phyloP scores from a whole-genome alignment of 2,329 filamentous ascomycete species.

The Tolypocladium nubicola region DNA sequence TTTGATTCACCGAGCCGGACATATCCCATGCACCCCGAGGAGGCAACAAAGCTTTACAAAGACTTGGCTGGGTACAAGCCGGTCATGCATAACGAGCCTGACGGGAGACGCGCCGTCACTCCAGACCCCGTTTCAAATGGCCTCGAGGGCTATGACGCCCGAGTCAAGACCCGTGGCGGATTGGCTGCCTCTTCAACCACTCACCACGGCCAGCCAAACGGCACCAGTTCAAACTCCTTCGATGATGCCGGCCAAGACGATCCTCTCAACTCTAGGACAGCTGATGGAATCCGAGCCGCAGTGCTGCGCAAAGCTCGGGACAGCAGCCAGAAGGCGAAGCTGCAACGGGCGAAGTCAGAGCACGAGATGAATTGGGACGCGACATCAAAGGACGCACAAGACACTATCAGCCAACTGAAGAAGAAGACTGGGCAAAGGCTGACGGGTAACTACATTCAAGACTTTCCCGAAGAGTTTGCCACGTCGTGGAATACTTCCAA shows the following conservation, averaged over 20 bases:
- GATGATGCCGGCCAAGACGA: conserved; percentile 4
- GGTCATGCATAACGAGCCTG: conserved; percentile 24
- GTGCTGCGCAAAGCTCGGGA: conserved; percentile 17
- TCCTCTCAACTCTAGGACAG: conserved; percentile 13
- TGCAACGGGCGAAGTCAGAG: conserved; percentile 8
- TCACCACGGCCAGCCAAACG: conserved; percentile 3
- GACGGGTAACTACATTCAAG: conserved; percentile 37
- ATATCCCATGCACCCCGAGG: conserved; percentile 21
- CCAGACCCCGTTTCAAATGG: conserved; percentile 22
- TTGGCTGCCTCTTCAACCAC: conserved; percentile 3
- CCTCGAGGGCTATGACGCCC: conserved; percentile 27
- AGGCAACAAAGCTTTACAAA: conserved; percentile 25
- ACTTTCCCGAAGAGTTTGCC: conserved; percentile 42
- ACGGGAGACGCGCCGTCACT: conserved; percentile 15
- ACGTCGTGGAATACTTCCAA: conserved; percentile 26
- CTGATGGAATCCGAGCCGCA: conserved; percentile 19
- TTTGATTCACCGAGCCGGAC: conserved; percentile 16
- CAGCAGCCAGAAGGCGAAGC: conserved; percentile 7
- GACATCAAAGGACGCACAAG: conserved; percentile 3
- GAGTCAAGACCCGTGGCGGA: conserved; percentile 3
- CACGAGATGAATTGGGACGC: conserved; percentile 4
- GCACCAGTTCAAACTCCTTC: neutral
- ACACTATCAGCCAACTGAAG: neutral
- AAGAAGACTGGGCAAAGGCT: conserved; percentile 10
- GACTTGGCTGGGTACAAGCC: conserved; percentile 29